A percentile compares a stretch with the other conserved stretches of the same genome.
These are phyloP conservation scores for Friedmanniomyces endolithicus DNA, from an alignment of 495 filamentous ascomycete species.

Conservation along the genomic window DNA sequence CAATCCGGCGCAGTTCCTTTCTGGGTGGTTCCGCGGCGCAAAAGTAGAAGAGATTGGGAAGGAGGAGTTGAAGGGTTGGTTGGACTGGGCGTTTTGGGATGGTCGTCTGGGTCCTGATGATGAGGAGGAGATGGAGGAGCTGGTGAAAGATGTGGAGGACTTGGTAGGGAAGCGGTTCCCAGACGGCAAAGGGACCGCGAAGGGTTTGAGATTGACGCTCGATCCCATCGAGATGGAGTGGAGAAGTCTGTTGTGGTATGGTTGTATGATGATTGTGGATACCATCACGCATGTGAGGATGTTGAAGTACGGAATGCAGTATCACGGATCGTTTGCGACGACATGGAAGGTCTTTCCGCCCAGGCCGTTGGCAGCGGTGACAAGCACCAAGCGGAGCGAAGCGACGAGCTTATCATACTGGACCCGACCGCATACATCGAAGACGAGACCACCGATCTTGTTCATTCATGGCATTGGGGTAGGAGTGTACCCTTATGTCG, in stretches of 20 bases:
- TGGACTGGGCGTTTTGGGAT: slow-evolving; percentile 48
- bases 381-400: slow-evolving; percentile 5
- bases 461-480: slow-evolving; percentile 27
- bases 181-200: slow-evolving; percentile 39
- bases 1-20: slow-evolving; percentile 44
- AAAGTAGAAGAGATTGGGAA: slow-evolving; percentile 43
- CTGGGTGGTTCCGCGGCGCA: slow-evolving; percentile 53
- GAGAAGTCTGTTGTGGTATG: slow-evolving; percentile 52
- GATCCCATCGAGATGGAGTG: slow-evolving; percentile 49
- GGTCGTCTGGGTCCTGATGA: slow-evolving; percentile 27
- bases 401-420: slow-evolving; percentile 21
- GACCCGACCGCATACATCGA: slow-evolving; percentile 23
- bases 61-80: slow-evolving; percentile 54
- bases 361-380: slow-evolving; percentile 18
- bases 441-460: slow-evolving; percentile 19
- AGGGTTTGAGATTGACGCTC: slow-evolving; percentile 50
- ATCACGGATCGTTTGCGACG: slow-evolving; percentile 8
- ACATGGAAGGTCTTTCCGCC: slow-evolving; percentile 18
- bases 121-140: slow-evolving; percentile 47
- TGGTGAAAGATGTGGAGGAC: slow-evolving; percentile 38
- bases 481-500: slow-evolving; percentile 19
- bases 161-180: slow-evolving; percentile 32
- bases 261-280: slow-evolving; percentile 22
- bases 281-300: slow-evolving; percentile 13
- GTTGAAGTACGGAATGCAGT: slow-evolving; percentile 13